Evolutionary conservation across 2,329 filamentous ascomycete species (phyloP).

Genomic region (Stachybotrys chartarum): DNA sequence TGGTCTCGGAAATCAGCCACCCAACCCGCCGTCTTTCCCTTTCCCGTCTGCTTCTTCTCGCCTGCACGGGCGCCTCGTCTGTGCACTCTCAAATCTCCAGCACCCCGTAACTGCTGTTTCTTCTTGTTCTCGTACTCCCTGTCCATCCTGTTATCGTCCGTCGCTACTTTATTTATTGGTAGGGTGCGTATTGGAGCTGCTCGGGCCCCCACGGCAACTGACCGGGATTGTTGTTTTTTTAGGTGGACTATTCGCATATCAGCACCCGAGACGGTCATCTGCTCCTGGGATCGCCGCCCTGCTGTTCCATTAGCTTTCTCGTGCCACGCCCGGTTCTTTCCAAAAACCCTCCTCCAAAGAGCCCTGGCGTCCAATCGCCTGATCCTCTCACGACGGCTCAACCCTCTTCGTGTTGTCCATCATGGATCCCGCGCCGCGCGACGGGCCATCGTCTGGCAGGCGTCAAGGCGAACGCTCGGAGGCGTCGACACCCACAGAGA

Average conservation of each 20-base stretch:
- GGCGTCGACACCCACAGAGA: constrained; percentile 43
- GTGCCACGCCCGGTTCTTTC: background rate
- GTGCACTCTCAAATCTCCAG: background rate
- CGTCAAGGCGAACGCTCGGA: constrained; percentile 27
- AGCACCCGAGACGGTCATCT: background rate
- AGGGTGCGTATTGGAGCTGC: background rate
- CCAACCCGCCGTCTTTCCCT: no score
- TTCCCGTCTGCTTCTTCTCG: background rate
- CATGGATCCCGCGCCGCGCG: constrained; percentile 37
- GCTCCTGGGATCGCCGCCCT: background rate
- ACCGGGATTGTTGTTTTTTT: background rate
- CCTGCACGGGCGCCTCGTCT: no score
- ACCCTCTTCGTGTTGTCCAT: constrained; percentile 5
- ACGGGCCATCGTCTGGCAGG: constrained; percentile 26
- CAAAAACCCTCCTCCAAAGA: background rate
- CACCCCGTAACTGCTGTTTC: background rate
- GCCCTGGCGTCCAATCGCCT: background rate
- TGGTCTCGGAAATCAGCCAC: no score
- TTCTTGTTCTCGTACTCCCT: background rate
- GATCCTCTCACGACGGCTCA: background rate
- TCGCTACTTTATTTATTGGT: no score
- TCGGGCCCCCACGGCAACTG: background rate
- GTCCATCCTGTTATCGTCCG: no score
- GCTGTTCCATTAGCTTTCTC: background rate
- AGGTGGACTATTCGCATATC: background rate